These are phyloP conservation scores for Starmerella tilneyi DNA, from an alignment of 805 yeast species.

Conservation along the genomic window DNA sequence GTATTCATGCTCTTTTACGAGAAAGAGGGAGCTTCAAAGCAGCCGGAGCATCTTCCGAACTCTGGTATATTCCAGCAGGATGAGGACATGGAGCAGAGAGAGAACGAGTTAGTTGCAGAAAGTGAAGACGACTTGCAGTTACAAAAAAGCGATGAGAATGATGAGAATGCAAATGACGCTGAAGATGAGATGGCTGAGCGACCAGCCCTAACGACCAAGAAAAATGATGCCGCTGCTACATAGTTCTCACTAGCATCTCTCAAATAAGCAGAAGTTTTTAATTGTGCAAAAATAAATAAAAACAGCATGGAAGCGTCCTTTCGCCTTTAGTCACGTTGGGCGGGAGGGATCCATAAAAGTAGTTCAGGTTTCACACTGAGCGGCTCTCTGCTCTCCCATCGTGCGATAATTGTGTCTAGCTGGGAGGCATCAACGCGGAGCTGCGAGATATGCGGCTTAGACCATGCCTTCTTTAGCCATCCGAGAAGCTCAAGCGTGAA, in stretches of 20 bases:
- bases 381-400: constrained; percentile 3
- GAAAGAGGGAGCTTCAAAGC: constrained; percentile 17
- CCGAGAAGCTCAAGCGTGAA: constrained; percentile 73
- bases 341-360: constrained; percentile 14
- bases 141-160: not conserved
- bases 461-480: constrained; percentile 37
- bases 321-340: not conserved
- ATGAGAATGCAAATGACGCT: not conserved
- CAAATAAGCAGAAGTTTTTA: not conserved
- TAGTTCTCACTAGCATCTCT: not conserved
- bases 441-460: not conserved
- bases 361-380: constrained; percentile 4
- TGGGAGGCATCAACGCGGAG: constrained; percentile 3
- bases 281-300: not conserved
- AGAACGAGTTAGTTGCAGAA: too few species aligned
- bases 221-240: not conserved
- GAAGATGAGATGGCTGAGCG: not conserved
- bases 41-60: constrained; percentile 9
- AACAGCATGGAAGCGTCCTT: not conserved
- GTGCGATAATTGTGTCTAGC: not conserved
- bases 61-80: not conserved
- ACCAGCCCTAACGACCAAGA: too few species aligned
- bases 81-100: too few species aligned
- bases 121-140: too few species aligned
- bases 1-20: constrained; percentile 91